Base-by-base conservation (phyloP, 2,329 filamentous ascomycete species). In the Penicillium olsonii region DNA sequence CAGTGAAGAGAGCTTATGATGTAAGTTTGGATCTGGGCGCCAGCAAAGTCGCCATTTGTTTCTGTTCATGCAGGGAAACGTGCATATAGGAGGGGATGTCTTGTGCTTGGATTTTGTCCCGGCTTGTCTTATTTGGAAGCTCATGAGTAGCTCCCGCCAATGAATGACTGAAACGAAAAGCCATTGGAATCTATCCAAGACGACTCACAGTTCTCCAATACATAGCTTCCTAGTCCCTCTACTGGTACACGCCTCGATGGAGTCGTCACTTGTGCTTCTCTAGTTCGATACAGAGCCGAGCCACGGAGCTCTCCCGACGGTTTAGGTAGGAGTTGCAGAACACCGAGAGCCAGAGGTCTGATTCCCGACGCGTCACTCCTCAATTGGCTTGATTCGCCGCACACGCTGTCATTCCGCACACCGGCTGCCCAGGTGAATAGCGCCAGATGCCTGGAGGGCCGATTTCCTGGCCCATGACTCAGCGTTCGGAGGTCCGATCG, bases 401-500 rank as follows among this genome's bases (percentile, higher is more conserved):
- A 26, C 10, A 34, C 41, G 11, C 7, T 41, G 27, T n/a, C 19
- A 6, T n/a, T 31, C 29, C 29, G 29, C 29, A n/a, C 29, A 31
- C 12, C 29, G 12, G n/a, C n/a, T n/a, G n/a, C n/a, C n/a, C n/a
- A n/a, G n/a, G n/a, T n/a, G n/a, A n/a, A n/a, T n/a, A n/a, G n/a
- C n/a, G n/a, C n/a, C n/a, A n/a, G n/a, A n/a, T n/a, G n/a, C n/a
- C n/a, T n/a, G n/a, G n/a, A n/a, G n/a, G n/a, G n/a, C n/a, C n/a
- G n/a, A 10, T 31, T 31, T n/a, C 29, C 29, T 14, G 29, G 29
- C 12, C n/a, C 12, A n/a, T 57, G 53, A 50, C 42, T 50, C 44
- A 50, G 39, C 8, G 1, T 31, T 42, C 57, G 56, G 55, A 35
- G 5, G 17, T 55, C 56, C 57, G 53, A 54, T 60, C 59, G 59